phyloP scores from a whole-genome alignment of 2,329 filamentous ascomycete genomes.

The Trichoderma hamatum region DNA sequence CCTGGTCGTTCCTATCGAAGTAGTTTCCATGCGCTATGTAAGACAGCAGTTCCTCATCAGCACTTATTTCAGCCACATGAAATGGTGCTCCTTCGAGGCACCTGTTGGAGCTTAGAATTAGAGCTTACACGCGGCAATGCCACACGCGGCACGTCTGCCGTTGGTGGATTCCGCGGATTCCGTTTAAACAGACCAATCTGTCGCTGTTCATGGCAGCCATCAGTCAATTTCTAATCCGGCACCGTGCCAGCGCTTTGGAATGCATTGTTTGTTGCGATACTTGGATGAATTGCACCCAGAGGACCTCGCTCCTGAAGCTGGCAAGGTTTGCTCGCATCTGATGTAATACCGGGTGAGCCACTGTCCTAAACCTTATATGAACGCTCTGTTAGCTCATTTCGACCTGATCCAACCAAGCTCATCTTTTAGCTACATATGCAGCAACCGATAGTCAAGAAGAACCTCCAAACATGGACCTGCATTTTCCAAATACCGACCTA shows the following conservation, averaged over 20 bases:
- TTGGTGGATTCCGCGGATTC: conserved; percentile 12
- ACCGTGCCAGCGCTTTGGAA: not conserved
- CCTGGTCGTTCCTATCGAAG: not conserved
- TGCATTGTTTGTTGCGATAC: not conserved
- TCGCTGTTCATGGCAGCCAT: not conserved
- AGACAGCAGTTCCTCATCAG: conserved; percentile 2
- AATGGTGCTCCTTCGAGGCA: not conserved
- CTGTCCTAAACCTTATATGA: not conserved
- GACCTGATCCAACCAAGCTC: not conserved
- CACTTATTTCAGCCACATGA: conserved; percentile 22
- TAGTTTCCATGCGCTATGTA: not conserved
- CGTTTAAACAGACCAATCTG: conserved; percentile 1
- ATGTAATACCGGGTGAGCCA: not conserved
- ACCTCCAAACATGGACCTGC: too few relatives aligned
- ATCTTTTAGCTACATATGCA: not conserved
- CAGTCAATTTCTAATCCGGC: not conserved
- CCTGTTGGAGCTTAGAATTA: not conserved
- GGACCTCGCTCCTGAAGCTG: not conserved
- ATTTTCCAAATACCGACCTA: too few relatives aligned
- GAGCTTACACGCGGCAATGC: conserved; percentile 5
- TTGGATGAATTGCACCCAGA: not conserved
- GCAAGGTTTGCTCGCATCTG: not conserved
- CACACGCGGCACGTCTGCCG: not conserved
- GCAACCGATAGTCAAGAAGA: not conserved
- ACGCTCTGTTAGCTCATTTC: not conserved